Base-by-base conservation (phyloP, 139 green algal genomes). In the Chloropicon primus region DNA sequence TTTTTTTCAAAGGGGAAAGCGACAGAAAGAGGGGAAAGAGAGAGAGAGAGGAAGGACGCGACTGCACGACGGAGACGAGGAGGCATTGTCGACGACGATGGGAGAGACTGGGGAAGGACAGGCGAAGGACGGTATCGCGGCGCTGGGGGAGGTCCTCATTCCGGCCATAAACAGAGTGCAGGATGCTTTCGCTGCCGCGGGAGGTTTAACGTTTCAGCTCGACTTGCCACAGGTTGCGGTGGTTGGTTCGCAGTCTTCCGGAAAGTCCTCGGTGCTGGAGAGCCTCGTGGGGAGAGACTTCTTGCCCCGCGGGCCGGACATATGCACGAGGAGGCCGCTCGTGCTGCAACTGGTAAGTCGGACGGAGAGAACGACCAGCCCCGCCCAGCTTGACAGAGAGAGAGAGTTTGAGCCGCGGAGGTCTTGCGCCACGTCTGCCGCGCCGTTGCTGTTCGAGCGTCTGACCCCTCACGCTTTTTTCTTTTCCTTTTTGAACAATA, bases 181-280 rank as follows among this genome's bases (percentile, higher is more conserved):
- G 72, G 92, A 97, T 76, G 93, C 96, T n/a, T 97, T 97, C 77
- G 89, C 74, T 3, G 71, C 71, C 71, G 23, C 71, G 23, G 24
- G n/a, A 24, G 29, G 25, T 22, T 76, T 92, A 0, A 90, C 96
- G 74, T 83, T 95, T 21, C 91, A 90, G 81, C 84, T 96, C 2
- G 89, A 92, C 26, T 82, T 97, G 22, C 94, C 93, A 0, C 91
- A 97, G 82, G 91, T 98, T 21, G 95, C 91, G 1, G 95, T 98
- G 5, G 87, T 99, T 22, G 95, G 95, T 5, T 94, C 87, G 72
- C 95, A 99, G 76, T 93, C 84, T 88, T 96, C 88, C 78, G 95
- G 95, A 78, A 99, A 99, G 79, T 93, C 83, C 26, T 92, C 83
- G 76, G 95, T 99, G 17, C 83, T 99, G 0, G 95, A 99, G 83